Base-by-base conservation (phyloP, 2,329 filamentous ascomycete genomes). In the Rutstroemia sp. region DNA sequence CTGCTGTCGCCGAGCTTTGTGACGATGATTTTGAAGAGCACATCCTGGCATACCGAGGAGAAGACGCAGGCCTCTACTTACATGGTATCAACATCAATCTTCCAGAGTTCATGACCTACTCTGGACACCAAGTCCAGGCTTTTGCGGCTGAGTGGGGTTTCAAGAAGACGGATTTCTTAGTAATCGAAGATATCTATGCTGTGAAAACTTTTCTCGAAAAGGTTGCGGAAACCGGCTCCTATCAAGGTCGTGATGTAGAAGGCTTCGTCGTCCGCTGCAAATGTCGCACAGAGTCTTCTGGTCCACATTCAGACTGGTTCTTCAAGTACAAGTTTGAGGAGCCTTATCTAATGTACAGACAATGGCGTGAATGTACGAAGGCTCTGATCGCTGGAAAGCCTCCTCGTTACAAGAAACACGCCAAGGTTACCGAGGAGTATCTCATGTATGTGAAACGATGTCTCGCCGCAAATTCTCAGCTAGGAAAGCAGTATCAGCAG, bases 261-360 rank as follows among this genome's bases (percentile, higher is more conserved):
- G 94, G 94, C 4, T 99, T 99, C 65, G 94, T 99, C 57, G 87
- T 99, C 64, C 86, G 94, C 56, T 97, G 94, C 79, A 89, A 83
- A 74, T 75, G 78, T 16, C 68, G 72, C n/a, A 72, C 83, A 27
- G 75, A 76, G 0, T 74, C 72, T 1, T 69, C 71, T 14, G 71
- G 71, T 2, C 79, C 81, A 0, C 94, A 85, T 70, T 75, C 81
- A n/a, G 92, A 99, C 71, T 99, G 94, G 94, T 99, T 99, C 73
- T 99, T 99, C 85, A 99, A 99, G 73, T 99, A 92, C 81, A 99
- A 99, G 75, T 99, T 99, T 59, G 94, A 99, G 69, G 94, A 99
- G 74, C 94, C 94, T 0, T 99, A 99, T 70, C 76, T 99, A 59
- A 95, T 99, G 90, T 99, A 97, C 73, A 85, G 94, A 23, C 94